A percentile compares a stretch with the other conserved stretches of the same genome.
Evolutionary conservation across 2,329 filamentous ascomycete genomes (phyloP).

Genomic region (Cladophialophora chaetospira): DNA sequence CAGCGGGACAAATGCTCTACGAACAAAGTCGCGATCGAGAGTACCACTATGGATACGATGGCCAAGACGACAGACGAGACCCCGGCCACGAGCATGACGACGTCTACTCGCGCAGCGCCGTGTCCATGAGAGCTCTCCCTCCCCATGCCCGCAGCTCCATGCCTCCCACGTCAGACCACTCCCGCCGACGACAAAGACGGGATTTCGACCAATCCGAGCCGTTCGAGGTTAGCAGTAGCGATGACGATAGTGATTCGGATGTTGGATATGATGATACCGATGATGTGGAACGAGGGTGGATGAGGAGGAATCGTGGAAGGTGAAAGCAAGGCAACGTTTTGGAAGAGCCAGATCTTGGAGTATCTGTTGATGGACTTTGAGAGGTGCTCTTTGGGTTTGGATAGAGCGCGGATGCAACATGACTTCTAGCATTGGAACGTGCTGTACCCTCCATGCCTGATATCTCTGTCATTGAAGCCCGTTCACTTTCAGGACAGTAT

Average conservation of each 20-base stretch:
- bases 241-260: constrained; percentile 19
- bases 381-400: no score
- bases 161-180: constrained; percentile 1
- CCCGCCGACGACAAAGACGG: constrained; percentile 8
- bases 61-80: constrained; percentile 2
- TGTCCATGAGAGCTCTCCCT: constrained; percentile 25
- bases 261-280: constrained; percentile 19
- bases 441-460: no score
- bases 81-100: constrained; percentile 8
- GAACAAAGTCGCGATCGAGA: constrained; percentile 14
- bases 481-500: background rate
- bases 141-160: background rate
- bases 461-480: no score
- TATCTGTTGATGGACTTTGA: no score
- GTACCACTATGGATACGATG: constrained; percentile 5
- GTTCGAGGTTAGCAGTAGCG: constrained; percentile 19
- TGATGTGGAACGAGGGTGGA: constrained; percentile 14
- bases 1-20: constrained; percentile 5
- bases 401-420: no score
- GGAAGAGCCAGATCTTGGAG: no score
- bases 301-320: constrained; percentile 9
- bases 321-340: no score
- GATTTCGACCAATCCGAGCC: constrained; percentile 8
- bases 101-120: constrained; percentile 25
- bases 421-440: no score